These are phyloP conservation scores for Pinus taeda DNA, from an alignment of 75 land plant species.

Conservation along the genomic window DNA sequence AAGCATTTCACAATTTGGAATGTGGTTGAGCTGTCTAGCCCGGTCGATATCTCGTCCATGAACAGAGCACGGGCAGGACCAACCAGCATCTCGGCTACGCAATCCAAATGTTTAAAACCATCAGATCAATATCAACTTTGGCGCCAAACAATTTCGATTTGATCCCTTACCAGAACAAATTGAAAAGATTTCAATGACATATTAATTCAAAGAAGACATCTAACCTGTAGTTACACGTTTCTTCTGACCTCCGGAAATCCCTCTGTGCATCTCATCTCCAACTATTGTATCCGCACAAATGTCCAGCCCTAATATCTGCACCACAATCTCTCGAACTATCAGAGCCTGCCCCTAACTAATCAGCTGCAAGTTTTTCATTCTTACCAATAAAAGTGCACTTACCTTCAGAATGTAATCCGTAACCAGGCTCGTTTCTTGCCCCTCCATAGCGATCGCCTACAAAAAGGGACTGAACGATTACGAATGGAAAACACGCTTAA, in stretches of 20 bases:
- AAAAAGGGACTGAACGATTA: no score
- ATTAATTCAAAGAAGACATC: neutral
- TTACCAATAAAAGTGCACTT: neutral
- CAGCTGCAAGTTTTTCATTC: neutral
- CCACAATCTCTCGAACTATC: no score
- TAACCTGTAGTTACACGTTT: constrained; percentile 83
- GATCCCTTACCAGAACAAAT: no score
- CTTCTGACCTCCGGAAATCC: constrained; percentile 90
- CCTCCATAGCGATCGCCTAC: constrained; percentile 62
- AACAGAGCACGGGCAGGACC: constrained; percentile 74
- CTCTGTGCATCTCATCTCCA: constrained; percentile 84
- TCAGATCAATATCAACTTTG: no score
- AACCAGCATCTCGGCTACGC: constrained; percentile 16
- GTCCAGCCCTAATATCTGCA: constrained; percentile 78
- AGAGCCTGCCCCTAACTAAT: no score
- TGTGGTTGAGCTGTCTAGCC: constrained; percentile 91
- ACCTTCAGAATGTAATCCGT: constrained; percentile 76
- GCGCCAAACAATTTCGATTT: no score
- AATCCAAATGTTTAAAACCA: no score
- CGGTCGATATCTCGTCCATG: constrained; percentile 94
- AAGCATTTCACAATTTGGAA: constrained; percentile 61
- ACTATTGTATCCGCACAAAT: constrained; percentile 77
- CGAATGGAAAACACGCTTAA: neutral
- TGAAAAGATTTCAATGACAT: no score
- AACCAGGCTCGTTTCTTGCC: constrained; percentile 38